Base-by-base conservation (phyloP, 805 yeast genomes). In the Sungouiozyma intestinalis region DNA sequence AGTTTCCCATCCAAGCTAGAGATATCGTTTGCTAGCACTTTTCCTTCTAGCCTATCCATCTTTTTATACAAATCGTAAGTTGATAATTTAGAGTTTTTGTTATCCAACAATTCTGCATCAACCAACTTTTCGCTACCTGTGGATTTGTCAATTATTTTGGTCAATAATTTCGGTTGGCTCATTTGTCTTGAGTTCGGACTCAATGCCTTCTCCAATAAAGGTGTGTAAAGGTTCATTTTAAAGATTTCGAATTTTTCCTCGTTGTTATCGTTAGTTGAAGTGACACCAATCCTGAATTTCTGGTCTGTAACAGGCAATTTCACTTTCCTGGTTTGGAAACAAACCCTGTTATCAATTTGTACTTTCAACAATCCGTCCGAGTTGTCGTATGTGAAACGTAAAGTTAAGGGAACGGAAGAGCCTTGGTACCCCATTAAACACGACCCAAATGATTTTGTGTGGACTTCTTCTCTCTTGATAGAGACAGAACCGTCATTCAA, bases 331-430 rank as follows among this genome's bases (percentile, higher is more conserved):
- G 87, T 79, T 58, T 78, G 78, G 60, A 82, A 76, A 55, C 87
- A 78, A 43, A 83, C 67, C 50, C 74, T 76, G 57, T 84, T 84
- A 58, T 84, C 85, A 39, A 81, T 64, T 47, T 83, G 85, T 16
- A 82, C 69, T 50, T 80, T 79, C 48, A 79, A 66, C 45, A 72
- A 60, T 11, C 58, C 57, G 33, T 63, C 54, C 9, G 49, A 48
- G 4, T 60, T 57, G 18, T 76, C 72, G 51, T 80, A 81, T 4
- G 81, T 74, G 14, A 83, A 51, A 61, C 87, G 74, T 14, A 81
- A 41, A 1, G 84, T 79, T 24, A 74, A 65, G 15, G 94, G 92
- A 3, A 82, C 84, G 47, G 76, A 76, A 0, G 86, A 76, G 51
- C 76, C 79, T 57, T 81, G 80, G 51, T 74, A 83, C 11, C 68